Base-by-base conservation (phyloP, 164 flowering plant species). In the Saururus chinensis region DNA sequence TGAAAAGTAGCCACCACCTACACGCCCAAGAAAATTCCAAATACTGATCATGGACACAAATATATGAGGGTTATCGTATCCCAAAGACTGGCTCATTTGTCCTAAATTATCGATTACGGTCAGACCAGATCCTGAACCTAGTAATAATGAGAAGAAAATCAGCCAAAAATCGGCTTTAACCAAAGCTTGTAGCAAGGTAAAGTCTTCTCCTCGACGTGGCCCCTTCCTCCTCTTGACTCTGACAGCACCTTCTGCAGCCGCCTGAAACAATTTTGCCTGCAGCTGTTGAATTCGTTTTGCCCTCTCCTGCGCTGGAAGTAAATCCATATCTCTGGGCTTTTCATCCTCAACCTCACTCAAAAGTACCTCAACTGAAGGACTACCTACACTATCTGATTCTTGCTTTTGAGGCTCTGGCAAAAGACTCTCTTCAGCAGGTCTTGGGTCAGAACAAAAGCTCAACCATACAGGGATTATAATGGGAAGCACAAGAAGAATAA, bases 181-280 rank as follows among this genome's bases (percentile, higher is more conserved):
- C 68, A 95, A 71, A 57, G 99, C 97, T 72, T 95, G 92, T 67
- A 21, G 75, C 74, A 95, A 70, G 19, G 97, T 89, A 73, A 95
- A 95, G 71, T 95, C 96, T 70, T 95, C 99, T 45, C 99, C 99
- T 77, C 97, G 76, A 58, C 61, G 97, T 14, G 99, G 99, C 25
- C 98, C 95, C 68, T 70, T 81, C 66, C 93, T 77, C 69, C 96
- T 82, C 76, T 88, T 93, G 40, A 93, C 77, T 69, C 96, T 84
- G 59, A 93, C 99, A 8, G 99, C 99, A 63, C 99, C 99, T 71
- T 81, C 96, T 13, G 99, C 99, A 67, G 99, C 99, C 21, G 99
- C 97, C 56, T 84, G 96, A 70, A 83, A 79, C 57, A 95, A 75
- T 71, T 68, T 89, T 53, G 84, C 68, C 64, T 95, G 99, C 67